Evolutionary conservation across 208 protist species (phyloP).

Genomic region (Herpetomonas muscarum): DNA sequence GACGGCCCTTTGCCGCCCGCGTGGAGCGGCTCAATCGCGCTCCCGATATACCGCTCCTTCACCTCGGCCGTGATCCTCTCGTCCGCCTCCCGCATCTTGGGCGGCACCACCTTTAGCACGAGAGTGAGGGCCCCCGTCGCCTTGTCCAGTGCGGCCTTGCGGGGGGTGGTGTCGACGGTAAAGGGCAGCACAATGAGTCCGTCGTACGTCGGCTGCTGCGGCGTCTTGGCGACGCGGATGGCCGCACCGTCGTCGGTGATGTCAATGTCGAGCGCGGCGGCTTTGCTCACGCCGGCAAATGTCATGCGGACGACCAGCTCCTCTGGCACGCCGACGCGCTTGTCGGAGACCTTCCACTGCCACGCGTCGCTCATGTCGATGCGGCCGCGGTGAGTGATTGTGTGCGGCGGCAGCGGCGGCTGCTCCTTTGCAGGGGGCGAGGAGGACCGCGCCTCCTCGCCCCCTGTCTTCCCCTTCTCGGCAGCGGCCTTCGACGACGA

Average conservation of each 20-base stretch:
- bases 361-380: conserved; percentile 78
- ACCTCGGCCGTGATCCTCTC: conserved; percentile 37
- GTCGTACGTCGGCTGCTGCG: conserved; percentile 32
- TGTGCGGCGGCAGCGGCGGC: conserved; percentile 47
- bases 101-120: conserved; percentile 67
- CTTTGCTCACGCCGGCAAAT: conserved; percentile 39
- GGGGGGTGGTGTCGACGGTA: conserved; percentile 58
- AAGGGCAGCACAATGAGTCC: conserved; percentile 75
- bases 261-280: conserved; percentile 53
- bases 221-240: conserved; percentile 44
- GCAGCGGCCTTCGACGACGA: neutral
- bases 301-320: conserved; percentile 73
- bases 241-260: conserved; percentile 51
- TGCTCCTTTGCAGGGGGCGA: neutral
- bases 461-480: conserved; percentile 6
- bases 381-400: conserved; percentile 68
- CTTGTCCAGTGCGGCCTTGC: conserved; percentile 65
- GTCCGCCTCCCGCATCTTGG: conserved; percentile 24
- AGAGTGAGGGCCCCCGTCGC: conserved; percentile 51
- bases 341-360: conserved; percentile 71
- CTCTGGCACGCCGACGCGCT: conserved; percentile 69
- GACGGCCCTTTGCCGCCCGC: neutral
- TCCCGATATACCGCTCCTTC: neutral
- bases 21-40: neutral
- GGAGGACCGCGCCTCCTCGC: neutral